These are phyloP conservation scores for Fusarium sp. DNA, from an alignment of 2,329 filamentous ascomycete species.

Conservation along the genomic window DNA sequence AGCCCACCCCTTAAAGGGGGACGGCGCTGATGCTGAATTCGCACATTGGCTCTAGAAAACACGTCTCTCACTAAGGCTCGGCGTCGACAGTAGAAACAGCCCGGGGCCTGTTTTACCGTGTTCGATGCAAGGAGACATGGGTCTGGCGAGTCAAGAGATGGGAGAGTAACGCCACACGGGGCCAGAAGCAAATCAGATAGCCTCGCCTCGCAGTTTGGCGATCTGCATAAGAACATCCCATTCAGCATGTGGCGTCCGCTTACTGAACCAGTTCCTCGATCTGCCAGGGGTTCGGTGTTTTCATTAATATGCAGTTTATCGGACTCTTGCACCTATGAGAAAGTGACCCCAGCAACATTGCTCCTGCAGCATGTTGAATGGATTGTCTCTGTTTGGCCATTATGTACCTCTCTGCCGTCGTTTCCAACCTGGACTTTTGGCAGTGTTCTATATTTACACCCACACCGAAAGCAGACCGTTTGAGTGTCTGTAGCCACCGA, in stretches of 20 bases:
- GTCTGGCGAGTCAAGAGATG: constrained; percentile 4
- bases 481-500: constrained; percentile 10
- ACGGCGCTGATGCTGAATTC: not conserved
- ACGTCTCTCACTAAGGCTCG: not conserved
- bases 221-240: constrained; percentile 20
- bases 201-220: constrained; percentile 9
- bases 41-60: constrained; percentile 16
- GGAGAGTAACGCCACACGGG: constrained; percentile 18
- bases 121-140: constrained; percentile 24
- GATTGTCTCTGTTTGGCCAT: constrained; percentile 20
- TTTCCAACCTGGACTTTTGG: constrained; percentile 31
- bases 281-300: constrained; percentile 6
- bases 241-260: constrained; percentile 24
- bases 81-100: not conserved
- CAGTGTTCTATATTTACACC: constrained; percentile 40
- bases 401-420: constrained; percentile 9
- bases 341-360: constrained; percentile 6
- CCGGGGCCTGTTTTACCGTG: not conserved
- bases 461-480: constrained; percentile 24
- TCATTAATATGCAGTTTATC: constrained; percentile 22
- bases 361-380: constrained; percentile 15
- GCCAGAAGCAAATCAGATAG: constrained; percentile 20
- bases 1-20: not conserved
- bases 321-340: constrained; percentile 26
- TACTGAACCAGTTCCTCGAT: constrained; percentile 24